Conservation (phyloP, 1,284 basidiomycete species). For the Schizophyllum commune region DNA sequence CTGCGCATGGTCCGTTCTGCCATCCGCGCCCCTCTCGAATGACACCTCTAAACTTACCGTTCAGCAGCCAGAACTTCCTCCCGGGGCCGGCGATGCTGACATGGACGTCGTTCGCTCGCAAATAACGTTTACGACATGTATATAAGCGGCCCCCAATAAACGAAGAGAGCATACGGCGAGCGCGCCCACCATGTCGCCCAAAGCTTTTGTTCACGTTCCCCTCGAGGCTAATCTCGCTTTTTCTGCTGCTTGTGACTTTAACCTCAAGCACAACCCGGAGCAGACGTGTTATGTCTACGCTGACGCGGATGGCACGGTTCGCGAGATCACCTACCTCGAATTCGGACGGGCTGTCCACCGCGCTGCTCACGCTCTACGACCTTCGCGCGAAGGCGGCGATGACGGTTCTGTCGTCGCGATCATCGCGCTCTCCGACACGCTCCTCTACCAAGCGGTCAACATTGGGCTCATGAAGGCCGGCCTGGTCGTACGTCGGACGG, state of each 20-base stretch:
- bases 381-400: conserved; percentile 6
- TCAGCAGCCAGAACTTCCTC: too few species aligned
- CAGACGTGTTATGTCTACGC: neutral
- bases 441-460: conserved; percentile 23
- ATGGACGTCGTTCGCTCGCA: too few species aligned
- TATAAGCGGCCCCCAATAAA: too few species aligned
- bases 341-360: conserved; percentile 24
- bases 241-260: neutral
- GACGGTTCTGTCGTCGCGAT: conserved; percentile 17
- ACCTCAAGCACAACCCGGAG: neutral
- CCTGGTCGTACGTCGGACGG: conserved; percentile 18
- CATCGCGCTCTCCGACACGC: conserved; percentile 21
- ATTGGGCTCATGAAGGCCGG: conserved; percentile 24
- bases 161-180: too few species aligned
- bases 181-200: neutral
- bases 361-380: conserved; percentile 19
- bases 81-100: too few species aligned
- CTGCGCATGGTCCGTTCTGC: too few species aligned
- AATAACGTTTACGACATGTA: too few species aligned
- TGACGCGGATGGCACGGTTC: neutral
- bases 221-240: neutral
- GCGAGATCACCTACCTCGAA: conserved; percentile 19
- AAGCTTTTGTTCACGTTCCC: neutral
- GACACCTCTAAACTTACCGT: too few species aligned
- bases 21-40: too few species aligned